Conservation (phyloP, 768 basidiomycete species). For the Psilocybe sp. region DNA sequence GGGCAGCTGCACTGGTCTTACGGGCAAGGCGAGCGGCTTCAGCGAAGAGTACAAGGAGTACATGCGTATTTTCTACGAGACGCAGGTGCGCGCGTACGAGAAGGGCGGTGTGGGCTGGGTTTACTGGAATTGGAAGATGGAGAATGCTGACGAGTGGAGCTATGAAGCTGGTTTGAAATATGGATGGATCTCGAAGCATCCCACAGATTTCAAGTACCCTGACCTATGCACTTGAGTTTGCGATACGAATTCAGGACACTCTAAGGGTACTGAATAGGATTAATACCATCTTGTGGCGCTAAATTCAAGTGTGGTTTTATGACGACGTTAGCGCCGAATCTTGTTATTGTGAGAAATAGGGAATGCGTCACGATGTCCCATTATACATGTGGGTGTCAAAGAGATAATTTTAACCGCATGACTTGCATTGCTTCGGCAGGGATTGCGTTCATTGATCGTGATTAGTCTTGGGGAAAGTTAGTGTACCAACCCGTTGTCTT, state of each 20-base stretch:
- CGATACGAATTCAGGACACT: too few relatives aligned
- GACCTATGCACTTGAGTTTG: conserved; percentile 7
- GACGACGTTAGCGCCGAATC: too few relatives aligned
- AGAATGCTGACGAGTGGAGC: conserved; percentile 84
- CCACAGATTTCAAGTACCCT: conserved; percentile 47
- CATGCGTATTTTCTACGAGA: conserved; percentile 79
- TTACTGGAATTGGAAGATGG: conserved; percentile 86
- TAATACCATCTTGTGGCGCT: too few relatives aligned
- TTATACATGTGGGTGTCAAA: too few relatives aligned
- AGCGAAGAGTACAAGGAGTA: conserved; percentile 75
- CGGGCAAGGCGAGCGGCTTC: conserved; percentile 70
- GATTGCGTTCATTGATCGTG: conserved; percentile 9
- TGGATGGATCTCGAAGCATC: conserved; percentile 79
- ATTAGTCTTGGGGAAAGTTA: conserved; percentile 13
- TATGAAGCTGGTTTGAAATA: conserved; percentile 75
- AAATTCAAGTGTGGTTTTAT: background rate
- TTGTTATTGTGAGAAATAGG: too few relatives aligned
- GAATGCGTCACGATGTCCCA: too few relatives aligned
- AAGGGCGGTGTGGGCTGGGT: conserved; percentile 61
- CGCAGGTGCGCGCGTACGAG: conserved; percentile 74
- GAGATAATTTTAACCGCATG: too few relatives aligned
- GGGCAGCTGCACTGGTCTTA: conserved; percentile 69
- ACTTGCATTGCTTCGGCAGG: background rate
- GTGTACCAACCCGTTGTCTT: conserved; percentile 7
- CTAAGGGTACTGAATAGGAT: too few relatives aligned